A percentile compares a stretch with the other conserved stretches of the same genome.
Conservation (phyloP, 305 asterid species). For the Fraxinus sp. region DNA sequence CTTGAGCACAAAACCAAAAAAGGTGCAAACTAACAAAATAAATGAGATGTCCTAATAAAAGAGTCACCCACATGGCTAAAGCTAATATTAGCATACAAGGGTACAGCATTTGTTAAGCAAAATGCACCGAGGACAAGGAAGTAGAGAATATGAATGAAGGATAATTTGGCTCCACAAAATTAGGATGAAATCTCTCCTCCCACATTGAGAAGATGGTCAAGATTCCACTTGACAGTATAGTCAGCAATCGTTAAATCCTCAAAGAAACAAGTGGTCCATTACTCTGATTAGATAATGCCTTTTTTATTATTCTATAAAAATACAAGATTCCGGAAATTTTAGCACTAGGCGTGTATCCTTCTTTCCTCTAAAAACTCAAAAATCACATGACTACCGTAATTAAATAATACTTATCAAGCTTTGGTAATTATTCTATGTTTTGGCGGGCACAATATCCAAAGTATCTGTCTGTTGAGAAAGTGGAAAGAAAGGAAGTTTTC, state of each 20-base stretch:
- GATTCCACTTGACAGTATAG: not conserved
- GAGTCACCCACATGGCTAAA: not conserved
- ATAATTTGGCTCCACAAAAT: not conserved
- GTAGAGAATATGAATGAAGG: not conserved
- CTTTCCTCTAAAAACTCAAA: not conserved
- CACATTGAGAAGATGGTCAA: not conserved
- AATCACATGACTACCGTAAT: not conserved
- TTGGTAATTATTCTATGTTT: not conserved
- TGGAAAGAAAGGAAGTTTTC: not conserved
- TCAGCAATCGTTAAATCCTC: not conserved
- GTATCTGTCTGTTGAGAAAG: not conserved
- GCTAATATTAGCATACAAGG: not conserved
- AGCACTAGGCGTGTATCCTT: not conserved
- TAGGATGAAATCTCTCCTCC: not conserved
- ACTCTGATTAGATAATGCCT: not conserved
- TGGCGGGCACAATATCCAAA: not conserved
- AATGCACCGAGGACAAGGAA: not conserved
- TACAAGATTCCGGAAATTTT: not conserved
- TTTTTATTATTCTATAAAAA: not conserved
- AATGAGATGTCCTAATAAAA: constrained; percentile 6
- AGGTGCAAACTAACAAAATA: not conserved
- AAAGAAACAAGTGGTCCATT: not conserved
- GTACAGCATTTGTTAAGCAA: not conserved
- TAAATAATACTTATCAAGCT: not conserved
- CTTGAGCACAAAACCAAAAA: constrained; percentile 6